Conservation (phyloP, 257 asterid genomes). For the Sherardia arvensis region DNA sequence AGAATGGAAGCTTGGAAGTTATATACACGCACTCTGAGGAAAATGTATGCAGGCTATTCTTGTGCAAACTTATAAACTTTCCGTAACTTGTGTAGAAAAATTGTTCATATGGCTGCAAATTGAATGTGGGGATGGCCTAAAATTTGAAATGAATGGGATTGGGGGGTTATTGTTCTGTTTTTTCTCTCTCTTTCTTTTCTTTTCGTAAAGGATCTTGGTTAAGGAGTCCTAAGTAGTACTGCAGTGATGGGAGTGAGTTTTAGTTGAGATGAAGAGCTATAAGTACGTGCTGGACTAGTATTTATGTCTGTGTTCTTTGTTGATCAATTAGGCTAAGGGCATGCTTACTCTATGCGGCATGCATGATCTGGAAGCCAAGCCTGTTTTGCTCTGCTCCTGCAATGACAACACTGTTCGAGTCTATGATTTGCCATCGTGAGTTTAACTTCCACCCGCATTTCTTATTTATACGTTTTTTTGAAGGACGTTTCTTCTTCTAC, state of each 20-base stretch:
- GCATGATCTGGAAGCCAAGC: conserved; percentile 92
- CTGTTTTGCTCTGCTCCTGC: conserved; percentile 78
- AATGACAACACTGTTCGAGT: conserved; percentile 65
- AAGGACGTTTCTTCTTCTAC: too few species aligned
- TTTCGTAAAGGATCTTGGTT: background rate
- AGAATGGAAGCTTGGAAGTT: conserved; percentile 77
- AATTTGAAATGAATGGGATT: background rate
- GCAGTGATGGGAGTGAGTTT: background rate
- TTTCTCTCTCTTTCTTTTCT: background rate
- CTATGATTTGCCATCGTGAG: conserved; percentile 97
- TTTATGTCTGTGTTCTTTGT: too few species aligned
- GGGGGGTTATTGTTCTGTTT: background rate
- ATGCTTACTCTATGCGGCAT: conserved; percentile 77
- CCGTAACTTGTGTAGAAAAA: background rate
- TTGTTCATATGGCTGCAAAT: background rate
- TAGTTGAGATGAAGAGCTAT: background rate
- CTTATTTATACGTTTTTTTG: background rate
- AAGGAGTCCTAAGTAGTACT: background rate
- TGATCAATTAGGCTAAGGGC: too few species aligned
- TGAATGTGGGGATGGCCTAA: background rate
- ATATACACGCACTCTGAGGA: conserved; percentile 85
- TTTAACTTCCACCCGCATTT: conserved; percentile 3
- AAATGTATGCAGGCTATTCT: conserved; percentile 41
- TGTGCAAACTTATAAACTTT: background rate
- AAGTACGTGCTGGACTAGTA: too few species aligned